These are phyloP conservation scores for Achaetomium macrosporum DNA, from an alignment of 2,329 filamentous ascomycete genomes.

Conservation along the genomic window DNA sequence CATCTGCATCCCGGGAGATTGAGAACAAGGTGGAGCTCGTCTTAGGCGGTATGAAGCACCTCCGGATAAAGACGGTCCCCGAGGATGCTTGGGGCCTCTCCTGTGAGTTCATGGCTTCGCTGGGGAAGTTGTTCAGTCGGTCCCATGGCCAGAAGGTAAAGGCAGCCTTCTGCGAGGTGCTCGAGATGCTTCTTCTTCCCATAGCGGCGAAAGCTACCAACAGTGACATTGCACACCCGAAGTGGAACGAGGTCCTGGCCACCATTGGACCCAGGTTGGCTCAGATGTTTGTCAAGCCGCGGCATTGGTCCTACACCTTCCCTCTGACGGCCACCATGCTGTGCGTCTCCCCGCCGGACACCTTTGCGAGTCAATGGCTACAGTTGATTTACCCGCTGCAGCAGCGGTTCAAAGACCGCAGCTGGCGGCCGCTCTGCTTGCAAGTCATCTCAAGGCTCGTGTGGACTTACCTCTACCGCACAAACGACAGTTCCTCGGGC, in stretches of 20 bases:
- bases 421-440: constrained; percentile 70
- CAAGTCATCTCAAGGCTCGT: constrained; percentile 85
- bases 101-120: constrained; percentile 77
- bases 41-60: constrained; percentile 83
- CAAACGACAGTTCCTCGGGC: constrained; percentile 61
- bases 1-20: constrained; percentile 53
- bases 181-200: constrained; percentile 79
- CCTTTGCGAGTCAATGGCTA: constrained; percentile 81
- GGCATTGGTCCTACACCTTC: constrained; percentile 86
- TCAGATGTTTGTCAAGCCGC: constrained; percentile 83
- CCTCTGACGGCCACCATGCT: constrained; percentile 81
- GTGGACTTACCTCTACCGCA: constrained; percentile 91
- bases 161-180: constrained; percentile 86
- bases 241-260: constrained; percentile 81
- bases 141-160: constrained; percentile 88
- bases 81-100: constrained; percentile 76
- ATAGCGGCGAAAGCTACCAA: constrained; percentile 74
- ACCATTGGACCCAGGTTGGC: constrained; percentile 71
- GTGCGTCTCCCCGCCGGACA: constrained; percentile 80
- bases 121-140: constrained; percentile 76
- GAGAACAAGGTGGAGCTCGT: constrained; percentile 84
- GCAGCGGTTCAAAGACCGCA: constrained; percentile 76
- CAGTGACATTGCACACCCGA: constrained; percentile 70
- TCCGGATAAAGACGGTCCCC: constrained; percentile 69
- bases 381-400: constrained; percentile 72